Base-by-base conservation (phyloP, 441 rosid species). In the Croton laevigatus region DNA sequence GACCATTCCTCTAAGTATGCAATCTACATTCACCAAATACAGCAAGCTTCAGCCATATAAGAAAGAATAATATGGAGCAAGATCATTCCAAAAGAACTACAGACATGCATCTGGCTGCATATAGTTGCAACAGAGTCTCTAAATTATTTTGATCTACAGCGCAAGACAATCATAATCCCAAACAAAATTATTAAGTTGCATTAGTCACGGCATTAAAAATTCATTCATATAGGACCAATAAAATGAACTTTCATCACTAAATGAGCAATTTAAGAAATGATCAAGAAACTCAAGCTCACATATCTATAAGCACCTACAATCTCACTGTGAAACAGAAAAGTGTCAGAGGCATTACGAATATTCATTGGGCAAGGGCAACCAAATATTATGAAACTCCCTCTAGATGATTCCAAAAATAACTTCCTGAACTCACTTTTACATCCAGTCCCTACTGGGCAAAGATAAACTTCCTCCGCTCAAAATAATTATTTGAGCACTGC, bases 1-100 rank as follows among this genome's bases (percentile, higher is more conserved):
- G 78, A 75, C 86, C 93, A 91, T 61, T 84, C 89, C 80, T 91
- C 94, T 71, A 94, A 79, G 84, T 72, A 71, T 22, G 32, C 65
- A 77, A 91, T 84, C 98, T 94, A 80, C 73, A 65, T 42, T 71
- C 78, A 78, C 34, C 48, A 71, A 69, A 57, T 45, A 59, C 44
- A 66, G 62, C 51, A 27, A 65, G 44, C 34, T 57, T 61, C 57
- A 65, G 63, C 62, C 44, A 40, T 32, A 64, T 27, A n/a, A 59
- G 34, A 37, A 63, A 48, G 70, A 60, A 32, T 60, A 69, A 32
- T 23, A 5, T 44, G 20, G 49, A 34, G 44, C 44, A 49, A 65
- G 16, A 27, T 20, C 22, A 66, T 36, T n/a, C 44, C 32, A 60
- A 60, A 23, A 51, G 44, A 38, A 60, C 17, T 19, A 40, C 12